Percentiles rank a stretch among this genome's conserved stretches.
These are phyloP conservation scores for Pyricularia grisea DNA, from an alignment of 2,329 filamentous ascomycete species.

Conservation along the genomic window DNA sequence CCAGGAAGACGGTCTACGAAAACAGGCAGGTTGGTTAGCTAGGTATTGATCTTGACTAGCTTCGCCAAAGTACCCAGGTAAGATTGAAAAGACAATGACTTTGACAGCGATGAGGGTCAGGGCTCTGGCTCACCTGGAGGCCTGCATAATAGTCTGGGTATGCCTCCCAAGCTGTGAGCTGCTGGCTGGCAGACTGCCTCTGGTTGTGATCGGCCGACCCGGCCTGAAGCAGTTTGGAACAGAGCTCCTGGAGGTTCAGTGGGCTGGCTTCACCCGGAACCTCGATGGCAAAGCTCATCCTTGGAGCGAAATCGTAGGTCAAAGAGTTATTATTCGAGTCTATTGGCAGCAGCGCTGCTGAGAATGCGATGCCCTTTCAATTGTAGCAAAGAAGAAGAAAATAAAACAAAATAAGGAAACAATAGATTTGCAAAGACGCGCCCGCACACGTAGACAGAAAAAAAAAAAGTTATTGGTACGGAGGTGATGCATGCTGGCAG, in stretches of 20 bases:
- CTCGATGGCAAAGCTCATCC: conserved; percentile 66
- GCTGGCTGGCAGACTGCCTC: conserved; percentile 58
- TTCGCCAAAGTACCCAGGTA: not conserved
- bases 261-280: conserved; percentile 74
- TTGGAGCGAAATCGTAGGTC: not conserved
- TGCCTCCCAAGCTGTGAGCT: conserved; percentile 64
- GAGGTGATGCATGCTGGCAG: not conserved
- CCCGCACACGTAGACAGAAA: not conserved
- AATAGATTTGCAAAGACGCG: not conserved
- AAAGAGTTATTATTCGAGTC: not conserved
- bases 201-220: conserved; percentile 52
- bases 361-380: not conserved
- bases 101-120: not conserved
- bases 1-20: conserved; percentile 67
- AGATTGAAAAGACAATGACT: not conserved
- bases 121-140: conserved; percentile 46
- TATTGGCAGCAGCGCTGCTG: not conserved
- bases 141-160: conserved; percentile 56
- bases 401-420: too few species aligned
- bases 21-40: not conserved
- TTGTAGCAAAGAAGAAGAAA: not conserved
- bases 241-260: conserved; percentile 53
- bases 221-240: conserved; percentile 53
- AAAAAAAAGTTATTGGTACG: not conserved
- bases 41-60: not conserved